Percentiles rank a stretch among this genome's conserved stretches.
These are phyloP conservation scores for Albugo laibachii DNA, from an alignment of 352 stramenopile genomes.

Conservation along the genomic window DNA sequence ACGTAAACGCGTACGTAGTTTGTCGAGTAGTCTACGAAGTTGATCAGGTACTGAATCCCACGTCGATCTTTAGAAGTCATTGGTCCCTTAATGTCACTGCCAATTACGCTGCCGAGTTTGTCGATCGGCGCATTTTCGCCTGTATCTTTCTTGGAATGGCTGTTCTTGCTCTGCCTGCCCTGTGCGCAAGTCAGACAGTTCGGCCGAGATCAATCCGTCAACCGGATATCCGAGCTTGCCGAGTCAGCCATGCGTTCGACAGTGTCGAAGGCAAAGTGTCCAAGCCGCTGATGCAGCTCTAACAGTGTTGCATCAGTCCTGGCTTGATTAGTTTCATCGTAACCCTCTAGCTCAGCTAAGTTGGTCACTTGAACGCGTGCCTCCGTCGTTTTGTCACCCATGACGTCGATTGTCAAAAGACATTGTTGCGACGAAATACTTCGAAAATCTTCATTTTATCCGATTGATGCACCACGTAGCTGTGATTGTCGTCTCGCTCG, in stretches of 20 bases:
- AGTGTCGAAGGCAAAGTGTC: neutral
- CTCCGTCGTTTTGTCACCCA: neutral
- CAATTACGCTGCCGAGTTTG: neutral
- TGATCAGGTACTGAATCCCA: neutral
- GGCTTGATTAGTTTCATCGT: neutral
- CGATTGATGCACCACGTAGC: no score
- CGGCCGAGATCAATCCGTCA: neutral
- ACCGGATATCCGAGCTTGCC: neutral
- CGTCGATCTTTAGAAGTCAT: neutral
- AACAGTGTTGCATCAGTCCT: neutral
- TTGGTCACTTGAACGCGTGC: neutral
- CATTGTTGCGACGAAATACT: neutral
- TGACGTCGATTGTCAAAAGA: neutral
- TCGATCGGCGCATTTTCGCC: neutral
- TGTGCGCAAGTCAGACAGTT: neutral
- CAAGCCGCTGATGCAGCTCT: neutral
- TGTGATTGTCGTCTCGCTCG: neutral
- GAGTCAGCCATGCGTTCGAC: neutral
- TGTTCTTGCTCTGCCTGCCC: neutral
- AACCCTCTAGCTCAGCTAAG: no score
- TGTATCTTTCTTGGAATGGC: neutral
- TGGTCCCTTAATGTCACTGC: neutral
- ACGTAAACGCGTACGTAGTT: neutral
- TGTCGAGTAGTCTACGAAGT: neutral
- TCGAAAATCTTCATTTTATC: neutral